These are phyloP conservation scores for Choanephora cucurbitarum DNA, from an alignment of 371 early-diverging fungal genomes.

Conservation along the genomic window DNA sequence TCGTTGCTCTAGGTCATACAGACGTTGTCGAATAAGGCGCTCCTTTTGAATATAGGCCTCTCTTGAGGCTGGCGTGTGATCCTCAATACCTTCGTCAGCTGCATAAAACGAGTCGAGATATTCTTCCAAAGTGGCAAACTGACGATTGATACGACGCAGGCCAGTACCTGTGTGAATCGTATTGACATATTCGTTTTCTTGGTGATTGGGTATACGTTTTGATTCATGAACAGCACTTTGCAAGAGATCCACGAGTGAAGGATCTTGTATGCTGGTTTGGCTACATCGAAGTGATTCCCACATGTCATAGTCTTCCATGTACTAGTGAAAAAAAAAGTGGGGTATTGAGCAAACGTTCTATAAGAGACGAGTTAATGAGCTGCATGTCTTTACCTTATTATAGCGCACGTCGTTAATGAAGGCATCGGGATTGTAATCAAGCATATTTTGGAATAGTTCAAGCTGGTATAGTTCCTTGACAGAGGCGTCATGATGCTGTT, in stretches of 20 bases:
- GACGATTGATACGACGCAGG: slow-evolving; percentile 31
- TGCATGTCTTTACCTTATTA: slow-evolving; percentile 50
- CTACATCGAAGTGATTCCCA: slow-evolving; percentile 35
- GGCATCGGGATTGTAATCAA: slow-evolving; percentile 55
- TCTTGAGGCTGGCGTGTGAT: slow-evolving; percentile 54
- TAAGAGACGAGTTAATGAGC: no score
- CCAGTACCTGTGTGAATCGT: slow-evolving; percentile 34
- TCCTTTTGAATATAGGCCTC: slow-evolving; percentile 46
- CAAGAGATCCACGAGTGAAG: slow-evolving; percentile 42
- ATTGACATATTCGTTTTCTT: slow-evolving; percentile 14
- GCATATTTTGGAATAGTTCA: slow-evolving; percentile 54
- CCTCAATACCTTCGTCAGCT: slow-evolving; percentile 51
- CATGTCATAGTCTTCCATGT: slow-evolving; percentile 48
- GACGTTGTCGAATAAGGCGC: slow-evolving; percentile 40
- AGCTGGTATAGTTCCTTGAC: slow-evolving; percentile 63
- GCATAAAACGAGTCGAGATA: slow-evolving; percentile 63
- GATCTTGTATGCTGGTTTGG: slow-evolving; percentile 10
- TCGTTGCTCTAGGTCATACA: slow-evolving; percentile 37
- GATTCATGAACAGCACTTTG: slow-evolving; percentile 31
- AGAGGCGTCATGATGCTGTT: slow-evolving; percentile 51
- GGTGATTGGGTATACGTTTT: slow-evolving; percentile 16
- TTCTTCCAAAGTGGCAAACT: slow-evolving; percentile 43
- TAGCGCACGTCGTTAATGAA: slow-evolving; percentile 55
- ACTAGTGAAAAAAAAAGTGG: slow-evolving; percentile 26
- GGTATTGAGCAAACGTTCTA: no score